Conservation (phyloP, 2,329 filamentous ascomycete genomes). For the Cytospora paraplurivora region DNA sequence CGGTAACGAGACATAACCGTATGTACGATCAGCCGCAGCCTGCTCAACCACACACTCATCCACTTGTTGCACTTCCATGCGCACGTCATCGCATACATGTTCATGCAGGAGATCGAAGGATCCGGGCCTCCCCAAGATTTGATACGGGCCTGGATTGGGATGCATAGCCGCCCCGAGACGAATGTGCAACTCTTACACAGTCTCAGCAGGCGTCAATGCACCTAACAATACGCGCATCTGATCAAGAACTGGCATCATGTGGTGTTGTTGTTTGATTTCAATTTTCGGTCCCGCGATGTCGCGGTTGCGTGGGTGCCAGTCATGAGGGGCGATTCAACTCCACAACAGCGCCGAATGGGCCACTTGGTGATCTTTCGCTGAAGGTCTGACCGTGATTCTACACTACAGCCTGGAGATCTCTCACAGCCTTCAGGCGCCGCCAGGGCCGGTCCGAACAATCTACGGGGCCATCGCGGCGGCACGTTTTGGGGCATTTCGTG, state of each 20-base stretch:
- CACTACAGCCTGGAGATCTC: background rate
- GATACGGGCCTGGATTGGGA: conserved; percentile 14
- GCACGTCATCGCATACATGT: background rate
- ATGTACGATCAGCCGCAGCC: background rate
- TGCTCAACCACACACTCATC: background rate
- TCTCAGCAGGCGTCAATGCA: background rate
- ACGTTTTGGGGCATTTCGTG: conserved; percentile 18
- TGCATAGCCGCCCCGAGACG: conserved; percentile 1
- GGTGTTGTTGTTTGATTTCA: background rate
- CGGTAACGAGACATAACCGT: background rate
- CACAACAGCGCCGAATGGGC: conserved; percentile 6
- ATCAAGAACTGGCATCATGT: background rate
- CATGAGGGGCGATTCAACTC: conserved; percentile 4
- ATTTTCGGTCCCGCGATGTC: conserved; percentile 15
- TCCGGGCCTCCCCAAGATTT: conserved; percentile 8
- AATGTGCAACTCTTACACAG: conserved; percentile 10
- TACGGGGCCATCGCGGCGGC: conserved; percentile 9
- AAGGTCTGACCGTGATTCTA: background rate
- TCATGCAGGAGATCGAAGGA: conserved; percentile 4
- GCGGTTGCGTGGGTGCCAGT: conserved; percentile 12
- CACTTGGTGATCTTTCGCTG: conserved; percentile 1
- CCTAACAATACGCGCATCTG: conserved; percentile 9
- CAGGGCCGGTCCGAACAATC: conserved; percentile 16
- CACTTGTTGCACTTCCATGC: background rate
- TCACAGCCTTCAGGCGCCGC: conserved; percentile 4